Base-by-base conservation (phyloP, 768 basidiomycete genomes). In the Mycena latifolia region DNA sequence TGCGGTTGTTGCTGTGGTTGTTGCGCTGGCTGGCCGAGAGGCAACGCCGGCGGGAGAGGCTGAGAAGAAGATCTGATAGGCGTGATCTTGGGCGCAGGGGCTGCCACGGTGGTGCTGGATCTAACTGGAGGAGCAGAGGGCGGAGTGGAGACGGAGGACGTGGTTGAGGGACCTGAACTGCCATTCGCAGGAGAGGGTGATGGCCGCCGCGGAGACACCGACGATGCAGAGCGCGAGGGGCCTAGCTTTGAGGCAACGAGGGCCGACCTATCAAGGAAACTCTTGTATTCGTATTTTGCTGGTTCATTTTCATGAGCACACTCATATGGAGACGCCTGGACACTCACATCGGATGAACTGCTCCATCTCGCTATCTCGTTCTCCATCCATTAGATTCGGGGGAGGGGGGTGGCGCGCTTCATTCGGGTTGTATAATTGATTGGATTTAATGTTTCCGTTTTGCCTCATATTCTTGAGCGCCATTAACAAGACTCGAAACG, bases 281-380 rank as follows among this genome's bases (percentile, higher is more conserved):
- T 84, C 75, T 87, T 91, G 75, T 88, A 91, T 72, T 96, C 88
- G 66, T 94, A 94, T 76, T 94, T 94, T 9, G 87, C 93, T 93
- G 69, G 61, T 60, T 8, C 51, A 53, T 29, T 51, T 50, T 61
- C 58, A 64, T 65, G 28, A 61, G 47, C 22, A 39, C 24, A 25
- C 43, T 6, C 28, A 22, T 11, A 33, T 25, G 35, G 41, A 39
- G 22, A 51, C 52, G 14, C 29, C 8, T 6, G 50, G 58, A 50
- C 77, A 82, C 86, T 78, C 80, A 92, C 93, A 83, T 63, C 96
- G 88, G 66, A 98, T 96, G 80, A 89, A 98, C 73, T 88, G 89
- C 77, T 98, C 96, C 47, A 98, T 85, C 65, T 98, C 96, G 51
- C 92, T 91, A 74, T 97, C 95, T 31, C 95, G 85, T 72, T 93